These are phyloP conservation scores for Camptophora hylomeconis DNA, from an alignment of 2,329 filamentous ascomycete genomes.

Conservation along the genomic window DNA sequence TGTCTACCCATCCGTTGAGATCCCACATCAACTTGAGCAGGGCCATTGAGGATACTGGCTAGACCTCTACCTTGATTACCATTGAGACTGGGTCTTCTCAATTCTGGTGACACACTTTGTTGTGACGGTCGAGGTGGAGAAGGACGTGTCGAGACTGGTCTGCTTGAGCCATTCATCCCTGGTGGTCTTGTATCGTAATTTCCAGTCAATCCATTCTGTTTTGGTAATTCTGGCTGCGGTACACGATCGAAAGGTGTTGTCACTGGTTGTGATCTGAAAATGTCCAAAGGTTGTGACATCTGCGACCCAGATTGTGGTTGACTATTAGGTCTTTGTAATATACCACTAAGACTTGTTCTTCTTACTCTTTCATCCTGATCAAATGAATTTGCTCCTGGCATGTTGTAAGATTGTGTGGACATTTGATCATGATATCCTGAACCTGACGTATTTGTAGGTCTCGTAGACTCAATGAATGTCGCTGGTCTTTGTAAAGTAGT, in stretches of 20 bases:
- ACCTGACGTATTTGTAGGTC: neutral
- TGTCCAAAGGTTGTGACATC: slow-evolving; percentile 2
- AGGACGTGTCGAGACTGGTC: slow-evolving; percentile 5
- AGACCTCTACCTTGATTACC: slow-evolving; percentile 10
- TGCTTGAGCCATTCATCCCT: slow-evolving; percentile 7
- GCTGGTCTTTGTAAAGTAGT: slow-evolving; percentile 13
- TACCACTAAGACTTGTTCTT: slow-evolving; percentile 31
- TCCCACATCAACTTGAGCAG: slow-evolving; percentile 4
- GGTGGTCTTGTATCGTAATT: slow-evolving; percentile 16
- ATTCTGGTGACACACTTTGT: slow-evolving; percentile 14
- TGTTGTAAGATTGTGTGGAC: neutral
- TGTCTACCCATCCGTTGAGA: slow-evolving; percentile 15
- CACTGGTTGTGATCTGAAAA: slow-evolving; percentile 1
- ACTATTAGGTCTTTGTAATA: slow-evolving; percentile 29
- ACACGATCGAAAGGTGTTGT: too few relatives aligned
- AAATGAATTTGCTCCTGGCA: slow-evolving; percentile 5
- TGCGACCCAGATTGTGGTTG: slow-evolving; percentile 11
- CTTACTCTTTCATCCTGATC: slow-evolving; percentile 19
- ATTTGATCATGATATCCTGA: slow-evolving; percentile 1
- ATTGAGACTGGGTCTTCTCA: slow-evolving; percentile 11
- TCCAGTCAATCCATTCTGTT: slow-evolving; percentile 9
- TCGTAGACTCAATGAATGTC: slow-evolving; percentile 3
- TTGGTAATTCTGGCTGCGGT: slow-evolving; percentile 7
- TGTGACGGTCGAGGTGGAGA: slow-evolving; percentile 6
- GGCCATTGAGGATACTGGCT: slow-evolving; percentile 9